Conservation (phyloP, 2,329 filamentous ascomycete genomes). For the Lomentospora prolificans region DNA sequence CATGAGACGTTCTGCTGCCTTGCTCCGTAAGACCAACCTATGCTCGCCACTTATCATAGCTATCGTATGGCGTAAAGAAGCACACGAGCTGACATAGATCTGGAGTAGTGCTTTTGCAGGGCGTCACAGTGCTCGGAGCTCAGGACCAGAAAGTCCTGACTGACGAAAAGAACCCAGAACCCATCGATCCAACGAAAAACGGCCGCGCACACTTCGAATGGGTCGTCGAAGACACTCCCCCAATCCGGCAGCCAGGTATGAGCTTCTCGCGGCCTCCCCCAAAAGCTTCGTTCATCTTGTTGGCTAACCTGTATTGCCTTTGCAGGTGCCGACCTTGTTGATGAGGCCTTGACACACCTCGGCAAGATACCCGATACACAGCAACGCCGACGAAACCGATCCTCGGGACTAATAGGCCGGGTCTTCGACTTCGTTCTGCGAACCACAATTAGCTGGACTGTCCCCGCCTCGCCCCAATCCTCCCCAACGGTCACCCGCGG, state of each 20-base stretch:
- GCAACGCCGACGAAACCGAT: slow-evolving; percentile 32
- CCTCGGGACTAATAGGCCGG: slow-evolving; percentile 31
- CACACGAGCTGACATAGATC: too few relatives aligned
- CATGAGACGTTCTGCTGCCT: slow-evolving; percentile 6
- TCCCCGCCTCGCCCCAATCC: slow-evolving; percentile 32
- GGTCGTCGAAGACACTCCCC: not conserved
- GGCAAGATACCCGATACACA: slow-evolving; percentile 38
- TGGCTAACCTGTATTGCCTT: slow-evolving; percentile 7
- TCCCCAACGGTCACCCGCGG: slow-evolving; percentile 26
- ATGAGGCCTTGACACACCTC: slow-evolving; percentile 40
- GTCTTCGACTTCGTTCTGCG: slow-evolving; percentile 35
- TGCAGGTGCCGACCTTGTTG: slow-evolving; percentile 42
- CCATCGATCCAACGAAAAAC: not conserved
- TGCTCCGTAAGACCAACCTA: slow-evolving; percentile 7
- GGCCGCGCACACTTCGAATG: not conserved
- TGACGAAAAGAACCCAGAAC: not conserved
- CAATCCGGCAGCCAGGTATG: not conserved
- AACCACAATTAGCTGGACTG: slow-evolving; percentile 39
- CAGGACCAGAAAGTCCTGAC: slow-evolving; percentile 3
- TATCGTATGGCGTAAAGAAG: not conserved
- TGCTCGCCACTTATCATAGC: not conserved
- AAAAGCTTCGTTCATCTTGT: not conserved
- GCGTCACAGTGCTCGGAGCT: not conserved
- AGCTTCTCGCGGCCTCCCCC: not conserved
- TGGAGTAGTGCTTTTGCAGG: slow-evolving; percentile 8